phyloP scores from a whole-genome alignment of 805 yeast species.

The Ogataea methylovora region DNA sequence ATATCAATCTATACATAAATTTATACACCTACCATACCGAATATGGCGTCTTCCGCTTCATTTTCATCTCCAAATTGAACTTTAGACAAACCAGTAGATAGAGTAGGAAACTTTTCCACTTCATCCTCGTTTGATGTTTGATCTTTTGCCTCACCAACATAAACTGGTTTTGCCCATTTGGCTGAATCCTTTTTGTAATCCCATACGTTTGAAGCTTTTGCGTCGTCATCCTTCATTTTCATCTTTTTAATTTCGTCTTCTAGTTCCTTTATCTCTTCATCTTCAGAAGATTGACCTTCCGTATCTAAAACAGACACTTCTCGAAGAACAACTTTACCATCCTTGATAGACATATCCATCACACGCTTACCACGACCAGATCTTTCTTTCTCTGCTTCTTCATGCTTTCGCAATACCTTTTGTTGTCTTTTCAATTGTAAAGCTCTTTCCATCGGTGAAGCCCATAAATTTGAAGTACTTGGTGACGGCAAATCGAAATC shows the following conservation, averaged over 20 bases:
- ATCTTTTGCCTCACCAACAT: constrained; percentile 9
- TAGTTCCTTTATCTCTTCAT: constrained; percentile 28
- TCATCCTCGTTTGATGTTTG: neutral
- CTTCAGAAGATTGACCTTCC: constrained; percentile 22
- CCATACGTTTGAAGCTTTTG: constrained; percentile 40
- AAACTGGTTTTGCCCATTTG: constrained; percentile 43
- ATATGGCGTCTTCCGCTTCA: constrained; percentile 22
- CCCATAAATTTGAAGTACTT: constrained; percentile 59
- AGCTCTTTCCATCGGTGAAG: constrained; percentile 81
- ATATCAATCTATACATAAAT: neutral
- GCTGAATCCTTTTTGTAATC: constrained; percentile 47
- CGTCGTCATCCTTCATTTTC: constrained; percentile 24
- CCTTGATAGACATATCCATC: constrained; percentile 67
- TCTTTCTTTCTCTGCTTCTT: constrained; percentile 48
- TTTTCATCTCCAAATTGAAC: constrained; percentile 25
- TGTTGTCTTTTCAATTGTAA: constrained; percentile 83
- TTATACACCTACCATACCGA: constrained; percentile 5
- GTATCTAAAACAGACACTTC: constrained; percentile 30
- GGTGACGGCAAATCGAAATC: constrained; percentile 68
- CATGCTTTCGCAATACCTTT: constrained; percentile 55
- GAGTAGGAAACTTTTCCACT: constrained; percentile 1
- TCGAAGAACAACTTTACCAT: constrained; percentile 69
- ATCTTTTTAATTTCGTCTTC: constrained; percentile 28
- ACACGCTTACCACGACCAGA: constrained; percentile 70
- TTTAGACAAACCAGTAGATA: constrained; percentile 1